Conservation (phyloP, 1,139 yeast species). For the Protomyces inouyei region DNA sequence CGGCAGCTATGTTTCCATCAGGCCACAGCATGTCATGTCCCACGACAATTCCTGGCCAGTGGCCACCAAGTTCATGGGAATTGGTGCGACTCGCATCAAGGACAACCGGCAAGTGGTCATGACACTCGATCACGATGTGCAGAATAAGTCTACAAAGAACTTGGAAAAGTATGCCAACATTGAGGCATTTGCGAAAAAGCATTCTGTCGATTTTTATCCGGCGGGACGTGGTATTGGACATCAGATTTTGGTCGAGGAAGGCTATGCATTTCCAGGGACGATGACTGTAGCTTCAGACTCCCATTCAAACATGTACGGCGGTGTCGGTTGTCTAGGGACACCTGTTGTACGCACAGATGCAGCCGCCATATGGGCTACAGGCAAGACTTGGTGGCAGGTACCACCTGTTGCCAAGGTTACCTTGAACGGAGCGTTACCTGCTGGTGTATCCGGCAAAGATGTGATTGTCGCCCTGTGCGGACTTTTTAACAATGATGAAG, state of each 20-base stretch:
- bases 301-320: slow-evolving; percentile 97
- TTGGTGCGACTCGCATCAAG: slow-evolving; percentile 79
- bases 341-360: slow-evolving; percentile 98
- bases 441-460: slow-evolving; percentile 92
- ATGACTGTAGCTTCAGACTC: slow-evolving; percentile 96
- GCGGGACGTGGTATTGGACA: slow-evolving; percentile 99
- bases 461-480: slow-evolving; percentile 96
- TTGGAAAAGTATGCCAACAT: slow-evolving; percentile 81
- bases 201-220: slow-evolving; percentile 95
- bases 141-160: slow-evolving; percentile 82
- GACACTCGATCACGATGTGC: slow-evolving; percentile 97
- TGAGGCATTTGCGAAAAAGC: slow-evolving; percentile 78
- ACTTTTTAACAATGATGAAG: slow-evolving; percentile 90
- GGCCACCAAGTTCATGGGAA: slow-evolving; percentile 89
- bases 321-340: slow-evolving; percentile 90
- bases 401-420: slow-evolving; percentile 98
- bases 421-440: slow-evolving; percentile 70
- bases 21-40: slow-evolving; percentile 97
- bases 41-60: slow-evolving; percentile 99
- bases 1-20: slow-evolving; percentile 93
- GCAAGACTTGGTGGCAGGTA: slow-evolving; percentile 99
- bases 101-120: slow-evolving; percentile 88
- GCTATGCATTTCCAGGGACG: slow-evolving; percentile 92
- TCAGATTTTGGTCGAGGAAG: slow-evolving; percentile 98
- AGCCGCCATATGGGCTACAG: slow-evolving; percentile 99